phyloP scores from a whole-genome alignment of 768 basidiomycete species.

The Macrocybe gigantea region DNA sequence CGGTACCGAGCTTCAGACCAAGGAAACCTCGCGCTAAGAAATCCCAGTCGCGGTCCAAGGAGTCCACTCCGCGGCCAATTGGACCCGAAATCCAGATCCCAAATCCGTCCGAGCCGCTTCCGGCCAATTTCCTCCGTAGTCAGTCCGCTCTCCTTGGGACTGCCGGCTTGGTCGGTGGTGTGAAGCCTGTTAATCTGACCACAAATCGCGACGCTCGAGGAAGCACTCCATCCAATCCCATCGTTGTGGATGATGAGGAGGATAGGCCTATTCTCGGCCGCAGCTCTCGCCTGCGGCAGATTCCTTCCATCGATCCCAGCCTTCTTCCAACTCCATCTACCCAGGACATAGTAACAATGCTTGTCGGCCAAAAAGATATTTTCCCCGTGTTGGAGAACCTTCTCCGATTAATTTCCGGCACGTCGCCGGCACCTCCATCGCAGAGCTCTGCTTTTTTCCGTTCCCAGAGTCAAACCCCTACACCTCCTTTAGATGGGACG shows the following conservation, averaged over 20 bases:
- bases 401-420: constrained; percentile 48
- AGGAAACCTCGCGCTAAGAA: constrained; percentile 30
- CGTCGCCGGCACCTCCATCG: constrained; percentile 9
- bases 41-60: constrained; percentile 21
- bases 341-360: constrained; percentile 52
- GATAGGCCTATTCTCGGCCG: constrained; percentile 24
- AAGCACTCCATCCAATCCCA: constrained; percentile 55
- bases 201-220: constrained; percentile 39
- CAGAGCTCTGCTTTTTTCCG: constrained; percentile 8
- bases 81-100: constrained; percentile 59
- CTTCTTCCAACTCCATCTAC: constrained; percentile 43
- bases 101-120: constrained; percentile 52
- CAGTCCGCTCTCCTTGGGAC: constrained; percentile 67
- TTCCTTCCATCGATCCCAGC: constrained; percentile 29
- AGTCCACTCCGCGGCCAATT: constrained; percentile 38
- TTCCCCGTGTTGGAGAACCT: constrained; percentile 61
- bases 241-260: constrained; percentile 60
- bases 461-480: constrained; percentile 1
- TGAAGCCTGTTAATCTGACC: constrained; percentile 52
- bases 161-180: constrained; percentile 63
- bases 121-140: constrained; percentile 66
- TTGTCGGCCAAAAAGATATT: constrained; percentile 60
- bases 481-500: not conserved
- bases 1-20: constrained; percentile 13
- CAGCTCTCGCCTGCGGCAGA: constrained; percentile 13